Conservation (phyloP, 345 rosid species). For the Aegle marmelos region DNA sequence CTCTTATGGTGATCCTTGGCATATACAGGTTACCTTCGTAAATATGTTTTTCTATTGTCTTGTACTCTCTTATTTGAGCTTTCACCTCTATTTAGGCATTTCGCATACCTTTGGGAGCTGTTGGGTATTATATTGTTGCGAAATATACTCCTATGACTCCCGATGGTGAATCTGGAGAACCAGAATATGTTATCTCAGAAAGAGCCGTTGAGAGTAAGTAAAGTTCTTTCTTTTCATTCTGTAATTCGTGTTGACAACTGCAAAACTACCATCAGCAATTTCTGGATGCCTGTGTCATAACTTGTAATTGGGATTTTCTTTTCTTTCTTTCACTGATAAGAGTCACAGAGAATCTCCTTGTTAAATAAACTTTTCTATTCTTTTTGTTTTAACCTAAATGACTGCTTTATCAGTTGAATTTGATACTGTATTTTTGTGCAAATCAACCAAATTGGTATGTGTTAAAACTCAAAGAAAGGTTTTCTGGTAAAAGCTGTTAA, state of each 20-base stretch:
- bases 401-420: neutral
- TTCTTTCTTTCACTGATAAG: neutral
- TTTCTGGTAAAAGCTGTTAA: neutral
- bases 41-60: neutral
- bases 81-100: constrained; percentile 58
- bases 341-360: neutral
- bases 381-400: neutral
- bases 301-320: neutral
- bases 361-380: neutral
- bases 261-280: too few relatives aligned
- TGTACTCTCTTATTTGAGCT: constrained; percentile 23
- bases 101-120: constrained; percentile 94
- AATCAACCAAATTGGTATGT: neutral
- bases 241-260: neutral
- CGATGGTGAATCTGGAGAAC: constrained; percentile 86
- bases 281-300: neutral
- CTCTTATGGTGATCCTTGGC: neutral
- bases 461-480: neutral
- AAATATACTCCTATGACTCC: constrained; percentile 89
- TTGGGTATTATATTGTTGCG: constrained; percentile 72
- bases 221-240: neutral
- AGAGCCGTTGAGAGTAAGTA: constrained; percentile 77
- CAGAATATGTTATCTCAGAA: constrained; percentile 72
- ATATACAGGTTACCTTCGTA: constrained; percentile 4
- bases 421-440: neutral